phyloP scores from a whole-genome alignment of 2,329 filamentous ascomycete genomes.

The Teratosphaeria gauchensis region DNA sequence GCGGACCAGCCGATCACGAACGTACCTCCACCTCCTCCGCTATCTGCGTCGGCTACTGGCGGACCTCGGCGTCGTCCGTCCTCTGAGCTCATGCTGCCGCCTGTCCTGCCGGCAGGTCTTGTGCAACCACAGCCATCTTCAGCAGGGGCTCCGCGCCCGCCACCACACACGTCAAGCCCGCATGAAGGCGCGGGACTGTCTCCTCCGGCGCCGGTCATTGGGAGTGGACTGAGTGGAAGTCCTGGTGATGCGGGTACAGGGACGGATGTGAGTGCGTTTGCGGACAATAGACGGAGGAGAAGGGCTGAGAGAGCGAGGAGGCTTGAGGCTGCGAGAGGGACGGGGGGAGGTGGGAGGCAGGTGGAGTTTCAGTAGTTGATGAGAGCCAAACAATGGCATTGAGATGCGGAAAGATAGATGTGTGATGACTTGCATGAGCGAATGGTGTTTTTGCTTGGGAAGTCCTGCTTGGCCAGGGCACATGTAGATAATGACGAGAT shows the following conservation, averaged over 20 bases:
- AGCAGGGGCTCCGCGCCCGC: slow-evolving; percentile 6
- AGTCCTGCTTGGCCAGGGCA: neutral
- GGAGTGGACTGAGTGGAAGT: slow-evolving; percentile 14
- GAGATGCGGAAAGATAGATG: neutral
- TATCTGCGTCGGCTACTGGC: slow-evolving; percentile 15
- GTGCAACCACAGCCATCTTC: neutral
- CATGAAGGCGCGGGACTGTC: slow-evolving; percentile 4
- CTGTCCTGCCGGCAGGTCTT: slow-evolving; percentile 5
- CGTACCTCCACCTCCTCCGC: slow-evolving; percentile 22
- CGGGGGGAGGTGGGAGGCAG: slow-evolving; percentile 24
- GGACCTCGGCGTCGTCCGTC: slow-evolving; percentile 9
- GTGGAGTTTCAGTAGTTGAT: slow-evolving; percentile 39
- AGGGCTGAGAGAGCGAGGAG: slow-evolving; percentile 43
- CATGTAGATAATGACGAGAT: neutral
- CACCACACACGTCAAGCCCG: slow-evolving; percentile 7
- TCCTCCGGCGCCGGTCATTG: slow-evolving; percentile 5
- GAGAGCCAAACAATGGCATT: neutral
- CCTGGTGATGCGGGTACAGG: slow-evolving; percentile 31
- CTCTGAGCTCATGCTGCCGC: slow-evolving; percentile 22
- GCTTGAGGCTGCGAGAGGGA: slow-evolving; percentile 23
- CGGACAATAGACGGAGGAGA: slow-evolving; percentile 43
- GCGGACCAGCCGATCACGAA: slow-evolving; percentile 22
- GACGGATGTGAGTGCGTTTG: slow-evolving; percentile 38
- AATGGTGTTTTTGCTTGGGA: neutral
- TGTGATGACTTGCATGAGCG: neutral